A percentile compares a stretch with the other conserved stretches of the same genome.
These are phyloP conservation scores for Aspergillus amoenus DNA, from an alignment of 2,329 filamentous ascomycete species.

Conservation along the genomic window DNA sequence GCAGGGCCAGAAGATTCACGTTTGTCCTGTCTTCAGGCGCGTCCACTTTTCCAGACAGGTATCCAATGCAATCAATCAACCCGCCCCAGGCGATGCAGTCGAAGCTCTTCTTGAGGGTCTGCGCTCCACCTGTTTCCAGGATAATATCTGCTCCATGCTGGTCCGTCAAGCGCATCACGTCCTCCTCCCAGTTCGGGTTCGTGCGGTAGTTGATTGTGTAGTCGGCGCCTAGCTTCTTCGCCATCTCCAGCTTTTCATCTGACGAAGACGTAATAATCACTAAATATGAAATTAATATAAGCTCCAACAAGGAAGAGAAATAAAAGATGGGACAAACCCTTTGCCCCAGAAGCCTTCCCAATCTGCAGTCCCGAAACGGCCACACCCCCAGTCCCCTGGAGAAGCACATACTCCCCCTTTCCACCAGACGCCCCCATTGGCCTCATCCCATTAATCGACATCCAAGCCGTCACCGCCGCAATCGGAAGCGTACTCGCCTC, in stretches of 20 bases:
- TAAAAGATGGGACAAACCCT: conserved; percentile 23
- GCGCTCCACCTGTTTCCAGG: conserved; percentile 53
- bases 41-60: conserved; percentile 56
- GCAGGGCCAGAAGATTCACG: conserved; percentile 57
- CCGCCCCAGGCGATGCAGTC: conserved; percentile 48
- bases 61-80: conserved; percentile 48
- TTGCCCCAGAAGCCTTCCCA: conserved; percentile 50
- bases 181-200: conserved; percentile 45
- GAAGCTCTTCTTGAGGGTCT: conserved; percentile 51
- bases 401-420: conserved; percentile 50
- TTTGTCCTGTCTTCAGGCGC: conserved; percentile 55
- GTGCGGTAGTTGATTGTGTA: conserved; percentile 52
- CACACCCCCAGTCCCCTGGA: conserved; percentile 55
- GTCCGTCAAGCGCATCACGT: conserved; percentile 46
- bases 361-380: conserved; percentile 47
- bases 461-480: conserved; percentile 53
- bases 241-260: conserved; percentile 50
- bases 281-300: conserved; percentile 29
- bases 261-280: conserved; percentile 54
- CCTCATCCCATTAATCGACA: conserved; percentile 45
- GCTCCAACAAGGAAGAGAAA: neutral
- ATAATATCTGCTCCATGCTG: conserved; percentile 52
- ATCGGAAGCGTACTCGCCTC: conserved; percentile 45
- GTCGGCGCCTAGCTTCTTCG: conserved; percentile 52
- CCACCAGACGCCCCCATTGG: conserved; percentile 48